Evolutionary conservation across 306 rosid species (phyloP), one percentile per base, ranked within the genome.

Genomic region (Myrica gale): DNA sequence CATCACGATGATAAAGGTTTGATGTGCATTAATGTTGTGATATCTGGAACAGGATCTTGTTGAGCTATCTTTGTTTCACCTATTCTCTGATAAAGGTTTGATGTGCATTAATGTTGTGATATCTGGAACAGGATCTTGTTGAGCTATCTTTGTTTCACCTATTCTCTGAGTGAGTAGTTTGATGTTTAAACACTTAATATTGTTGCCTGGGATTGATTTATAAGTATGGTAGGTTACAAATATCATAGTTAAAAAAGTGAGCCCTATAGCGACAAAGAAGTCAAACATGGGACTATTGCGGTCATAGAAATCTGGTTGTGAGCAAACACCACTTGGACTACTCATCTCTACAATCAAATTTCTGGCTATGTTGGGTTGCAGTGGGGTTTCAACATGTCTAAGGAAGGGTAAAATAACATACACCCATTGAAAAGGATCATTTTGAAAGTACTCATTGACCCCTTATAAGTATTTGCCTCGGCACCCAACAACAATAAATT

Each of bases 381-480:
- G 45, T 74, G 90, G 92, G 87, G 82, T 76, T 83, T 53, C 66
- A 70, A 74, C 82, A 66, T 82, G 82, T 79, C 76, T 66, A 70
- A 69, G 78, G 41, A 83, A 75, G 76, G 83, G 85, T 71, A 78
- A 85, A 76, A 76, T 75, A 72, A 71, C 75, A 84, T 84, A 78
- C 89, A 79, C 75, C 90, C 87, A 77, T 80, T 71, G 82, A 81
- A 85, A 81, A 68, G n/a, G 44, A 50, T 82, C 13, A 56, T 81
- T n/a, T 74, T 55, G 78, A 69, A 68, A 81, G 82, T 82, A 82
- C 77, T 80, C 82, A 21, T 84, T 76, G 88, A 82, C 86, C 87
- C 88, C 76, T 79, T 80, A 84, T 42, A 19, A 20, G 69, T 74
- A 69, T 75, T 76, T 66, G 68, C 71, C 62, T 72, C 47, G 78